Evolutionary conservation across 2,329 filamentous ascomycete species (phyloP), one percentile per base, ranked within the genome.

Genomic region (Colletotrichum liaoningense): DNA sequence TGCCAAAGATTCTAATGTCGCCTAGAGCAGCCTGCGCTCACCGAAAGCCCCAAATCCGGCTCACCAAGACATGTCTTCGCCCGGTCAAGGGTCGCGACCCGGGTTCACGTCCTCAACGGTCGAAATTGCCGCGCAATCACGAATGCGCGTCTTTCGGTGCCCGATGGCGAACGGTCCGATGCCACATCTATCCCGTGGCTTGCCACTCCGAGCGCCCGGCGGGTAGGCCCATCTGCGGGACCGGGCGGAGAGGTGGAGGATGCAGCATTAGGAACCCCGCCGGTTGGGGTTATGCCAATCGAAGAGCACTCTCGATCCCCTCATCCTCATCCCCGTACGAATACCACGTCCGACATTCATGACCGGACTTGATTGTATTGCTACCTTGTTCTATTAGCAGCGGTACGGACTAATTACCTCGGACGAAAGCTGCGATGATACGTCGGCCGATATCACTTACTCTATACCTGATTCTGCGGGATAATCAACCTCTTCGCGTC

Each of bases 1-100:
- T 22, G 11, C 14, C 9, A 19, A 49, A 42, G 52, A 30, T 58
- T 22, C 30, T n/a, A 28, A 57, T 42, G 35, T 57, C 46, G 35
- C 22, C 49, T 35, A 58, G 49, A 56, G 67, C 33, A 66, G 67
- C 67, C 55, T 65, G 62, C 56, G 16, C 49, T 62, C 56, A 60
- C 56, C 67, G 55, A 73, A 57, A 26, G 26, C 33, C n/a, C 52
- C 35, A 55, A 33, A 28, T 49, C 54, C 26, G 19, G 19, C 42
- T 49, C 42, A 59, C 42, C 69, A 55, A 72, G 65, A 72, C 42
- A 59, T 26, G 46, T 46, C 24, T 33, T 55, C 55, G 69, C 62
- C 62, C 63, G 63, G 30, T 19, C 49, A 58, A 28, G 57, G 57
- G 63, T 63, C 63, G 72, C 30, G 38, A 55, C 30, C 33, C 24